Percentiles rank a stretch among this genome's conserved stretches.
Conservation (phyloP, 1,284 basidiomycete species). For the Ceratobasidium sp. region DNA sequence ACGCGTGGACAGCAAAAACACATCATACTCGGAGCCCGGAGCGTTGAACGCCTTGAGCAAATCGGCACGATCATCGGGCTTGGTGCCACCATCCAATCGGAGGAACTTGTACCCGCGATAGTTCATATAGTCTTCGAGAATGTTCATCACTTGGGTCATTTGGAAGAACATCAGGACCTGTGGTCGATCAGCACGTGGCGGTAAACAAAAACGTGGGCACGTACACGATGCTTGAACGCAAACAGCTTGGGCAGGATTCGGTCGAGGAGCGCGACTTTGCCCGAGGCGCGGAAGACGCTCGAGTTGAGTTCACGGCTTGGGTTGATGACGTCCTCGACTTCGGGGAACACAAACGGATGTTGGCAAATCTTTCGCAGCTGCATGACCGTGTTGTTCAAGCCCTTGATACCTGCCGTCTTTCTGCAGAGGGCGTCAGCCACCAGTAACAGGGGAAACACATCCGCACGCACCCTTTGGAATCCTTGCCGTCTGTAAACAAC, state of each 20-base stretch:
- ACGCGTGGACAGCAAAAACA: conserved; percentile 96
- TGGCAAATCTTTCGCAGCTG: conserved; percentile 99
- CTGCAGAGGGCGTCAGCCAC: conserved; percentile 50
- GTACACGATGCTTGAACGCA: conserved; percentile 86
- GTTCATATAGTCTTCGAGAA: conserved; percentile 98
- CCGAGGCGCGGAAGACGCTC: conserved; percentile 84
- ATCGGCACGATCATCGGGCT: conserved; percentile 94
- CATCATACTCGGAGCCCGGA: conserved; percentile 85
- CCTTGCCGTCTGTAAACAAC: conserved; percentile 82
- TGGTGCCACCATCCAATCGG: conserved; percentile 96
- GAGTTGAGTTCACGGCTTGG: conserved; percentile 83
- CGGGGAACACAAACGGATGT: conserved; percentile 95
- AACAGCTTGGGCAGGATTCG: conserved; percentile 96
- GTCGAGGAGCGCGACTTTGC: conserved; percentile 95
- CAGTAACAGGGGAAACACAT: not conserved
- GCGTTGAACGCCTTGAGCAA: conserved; percentile 93
- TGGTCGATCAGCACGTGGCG: not conserved
- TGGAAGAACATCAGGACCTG: conserved; percentile 99
- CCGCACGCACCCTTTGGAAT: conserved; percentile 67
- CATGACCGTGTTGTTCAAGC: conserved; percentile 98
- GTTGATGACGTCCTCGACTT: conserved; percentile 92
- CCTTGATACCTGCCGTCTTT: conserved; percentile 78
- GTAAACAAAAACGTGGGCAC: conserved; percentile 41
- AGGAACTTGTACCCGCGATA: conserved; percentile 91
- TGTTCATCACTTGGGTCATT: conserved; percentile 99